Base-by-base conservation (phyloP, 352 stramenopile species). In the Globisporangium perplexum region DNA sequence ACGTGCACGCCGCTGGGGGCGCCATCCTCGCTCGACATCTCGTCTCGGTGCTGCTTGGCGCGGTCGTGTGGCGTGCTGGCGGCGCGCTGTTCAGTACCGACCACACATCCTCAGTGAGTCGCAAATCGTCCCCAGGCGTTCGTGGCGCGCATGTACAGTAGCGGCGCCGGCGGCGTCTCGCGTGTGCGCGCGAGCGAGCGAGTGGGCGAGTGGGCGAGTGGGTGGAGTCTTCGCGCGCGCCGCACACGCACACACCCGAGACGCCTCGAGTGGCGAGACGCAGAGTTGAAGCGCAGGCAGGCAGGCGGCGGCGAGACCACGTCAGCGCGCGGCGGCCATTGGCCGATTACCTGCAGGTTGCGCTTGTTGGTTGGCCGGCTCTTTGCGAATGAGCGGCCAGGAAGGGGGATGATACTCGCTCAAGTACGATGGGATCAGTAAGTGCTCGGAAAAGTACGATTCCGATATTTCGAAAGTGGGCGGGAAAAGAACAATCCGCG, bases 1-100 rank as follows among this genome's bases (percentile, higher is more conserved):
- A 93, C 91, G 59, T 91, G 80, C 64, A 93, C 53, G 59, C 81
- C 90, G 69, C 64, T 91, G 58, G 72, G 60, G 14, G 41, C 23
- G 8, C n/a, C 41, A 8, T 46, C 73, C 38, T 83, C 73, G 54
- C 53, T 71, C 23, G 81, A 86, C 81, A 91, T 89, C 47, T 26
- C 22, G 33, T 35, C 1, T 18, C n/a, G 14, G n/a, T 47, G 44
- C 36, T 24, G 26, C 10, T 23, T 15, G 11, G 11, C 18, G 30
- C 12, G 6, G 8, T 12, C 12, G 30, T 14, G 8, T 1, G n/a
- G 8, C 10, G 30, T 39, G 14, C 11, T 39, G 11, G 33, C n/a
- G n/a, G n/a, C n/a, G n/a, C 15, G 33, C 33, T 39, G 33, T 39
- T 39, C 33, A 39, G 33, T 39, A 39, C 33, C 33, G 33, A 18